Conservation (phyloP, 176 grass and related monocot species). For the Oryza officinalis region DNA sequence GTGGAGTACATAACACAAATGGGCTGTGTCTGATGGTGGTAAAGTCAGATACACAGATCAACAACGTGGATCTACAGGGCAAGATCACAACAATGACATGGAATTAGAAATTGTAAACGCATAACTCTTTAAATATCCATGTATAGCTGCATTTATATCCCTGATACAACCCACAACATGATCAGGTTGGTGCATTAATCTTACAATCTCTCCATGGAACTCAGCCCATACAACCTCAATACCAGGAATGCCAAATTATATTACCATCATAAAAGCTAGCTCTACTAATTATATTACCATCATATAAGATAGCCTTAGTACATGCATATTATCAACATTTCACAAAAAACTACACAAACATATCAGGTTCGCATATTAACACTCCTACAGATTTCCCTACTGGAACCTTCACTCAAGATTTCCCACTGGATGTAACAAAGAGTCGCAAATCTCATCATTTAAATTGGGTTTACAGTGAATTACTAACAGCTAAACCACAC, state of each 20-base stretch:
- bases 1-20: neutral
- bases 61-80: neutral
- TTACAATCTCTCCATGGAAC: neutral
- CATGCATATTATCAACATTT: neutral
- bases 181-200: neutral
- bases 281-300: neutral
- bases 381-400: neutral
- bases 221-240: neutral
- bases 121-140: neutral
- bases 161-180: neutral
- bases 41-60: neutral
- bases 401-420: too few species aligned
- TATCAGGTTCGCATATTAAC: neutral
- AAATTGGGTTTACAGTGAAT: slow-evolving; percentile 4
- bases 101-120: neutral
- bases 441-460: neutral
- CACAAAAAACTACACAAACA: neutral
- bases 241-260: neutral
- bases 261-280: neutral
- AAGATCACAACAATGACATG: neutral
- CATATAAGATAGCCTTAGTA: neutral
- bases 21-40: too few species aligned
- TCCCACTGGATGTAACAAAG: neutral
- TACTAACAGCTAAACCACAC: neutral
- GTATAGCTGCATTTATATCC: neutral